Evolutionary conservation across 2,329 filamentous ascomycete species (phyloP), one percentile per base, ranked within the genome.

Genomic region (Penicillium sp.): DNA sequence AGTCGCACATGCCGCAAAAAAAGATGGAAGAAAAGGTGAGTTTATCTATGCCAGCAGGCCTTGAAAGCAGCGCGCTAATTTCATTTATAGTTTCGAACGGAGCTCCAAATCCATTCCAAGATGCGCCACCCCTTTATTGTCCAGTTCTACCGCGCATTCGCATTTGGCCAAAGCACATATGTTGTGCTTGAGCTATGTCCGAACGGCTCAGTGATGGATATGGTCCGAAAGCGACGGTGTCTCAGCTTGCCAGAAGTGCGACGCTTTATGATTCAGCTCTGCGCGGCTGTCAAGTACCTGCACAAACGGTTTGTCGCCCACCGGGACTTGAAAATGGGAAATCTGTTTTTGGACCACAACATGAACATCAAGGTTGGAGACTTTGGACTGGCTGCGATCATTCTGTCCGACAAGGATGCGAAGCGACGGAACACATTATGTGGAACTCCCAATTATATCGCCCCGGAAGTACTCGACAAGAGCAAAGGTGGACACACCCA

Each of bases 331-430:
- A 98, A 98, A 72, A 97, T 96, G 77, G 94, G 93, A 40, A 98
- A 98, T 67, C 85, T 98, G 57, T 98, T 98, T 62, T 77, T 98
- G 42, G 93, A 98, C 67, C 81, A 82, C 44, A 78, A 89, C 57
- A 96, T 98, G 91, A 95, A 98, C 63, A 85, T 95, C 60, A 98
- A 98, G 68, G 89, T 98, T 60, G 93, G 93, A 36, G 93, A 98
- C 68, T 98, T 98, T 71, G 93, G 93, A 3, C 77, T 98, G 45
- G 93, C 93, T 24, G 93, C 94, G 23, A 76, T 98, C 59, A 77
- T 97, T 46, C 84, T 97, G 36, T 94, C 90, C 8, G 89, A 91
- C 63, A 89, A 86, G 66, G 93, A 98, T 84, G 68, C 89, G 81
- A 73, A 77, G 58, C 82, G 93, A 54, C 81, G 94, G 61, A 96